Base-by-base conservation (phyloP, 805 yeast species). In the Candida maltosa region DNA sequence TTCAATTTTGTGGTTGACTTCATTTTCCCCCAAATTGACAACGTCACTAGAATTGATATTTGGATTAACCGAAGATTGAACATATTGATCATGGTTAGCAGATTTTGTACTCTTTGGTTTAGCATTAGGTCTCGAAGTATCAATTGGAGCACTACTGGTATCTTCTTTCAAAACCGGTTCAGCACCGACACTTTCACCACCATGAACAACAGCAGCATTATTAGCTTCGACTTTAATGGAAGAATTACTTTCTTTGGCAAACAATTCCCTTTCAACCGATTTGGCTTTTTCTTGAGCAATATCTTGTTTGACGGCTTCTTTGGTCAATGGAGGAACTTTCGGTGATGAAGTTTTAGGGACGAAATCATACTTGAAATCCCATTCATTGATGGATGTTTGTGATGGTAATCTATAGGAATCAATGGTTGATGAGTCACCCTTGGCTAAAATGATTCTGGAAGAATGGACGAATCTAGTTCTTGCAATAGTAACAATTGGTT, bases 351-450 rank as follows among this genome's bases (percentile, higher is more conserved):
- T 59, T 40, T 61, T 62, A 11, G 73, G 73, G 31, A 67, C 56
- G 44, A 62, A 68, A 47, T 68, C 73, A 45, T 68, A 68, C 44
- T 62, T 65, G 56, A 64, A 68, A 58, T 73, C 67, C 77, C 79
- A 64, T 51, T 73, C 65, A 48, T 65, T 54, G 51, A 73, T 54
- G 33, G 70, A 61, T 22, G 71, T 54, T 48, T 63, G 65, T 29
- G 71, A 53, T 11, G 80, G 80, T 27, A 75, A 58, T 45, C 64
- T 72, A 57, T 60, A 76, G 29, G 70, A 72, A 51, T 79, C 85
- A 42, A 78, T 78, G 26, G 76, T 71, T 6, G 83, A 76, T 4
- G 58, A 36, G 46, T 78, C 83, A 33, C 78, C 78, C 49, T 78
- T 78, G 23, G 78, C 76, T 14, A 18, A 14, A 11, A 32, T 9